Evolutionary conservation across 352 stramenopile genomes (phyloP).

Genomic region (Pythium brachiatum): DNA sequence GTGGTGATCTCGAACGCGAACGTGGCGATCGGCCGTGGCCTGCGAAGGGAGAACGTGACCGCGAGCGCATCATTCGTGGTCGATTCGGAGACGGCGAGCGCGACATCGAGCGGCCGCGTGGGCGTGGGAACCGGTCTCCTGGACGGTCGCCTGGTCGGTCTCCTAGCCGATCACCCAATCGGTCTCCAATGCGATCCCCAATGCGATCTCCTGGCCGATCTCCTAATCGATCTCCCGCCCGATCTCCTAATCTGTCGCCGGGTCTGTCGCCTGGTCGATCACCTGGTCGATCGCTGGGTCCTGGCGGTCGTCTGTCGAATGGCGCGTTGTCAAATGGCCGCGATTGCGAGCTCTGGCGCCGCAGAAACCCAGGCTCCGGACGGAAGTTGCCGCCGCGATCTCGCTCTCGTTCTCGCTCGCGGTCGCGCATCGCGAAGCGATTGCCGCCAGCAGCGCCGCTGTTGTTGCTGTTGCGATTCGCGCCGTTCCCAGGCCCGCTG

Average conservation of each 20-base stretch:
- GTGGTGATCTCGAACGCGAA: slow-evolving; percentile 47
- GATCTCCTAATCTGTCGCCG: no score
- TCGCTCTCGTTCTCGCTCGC: slow-evolving; percentile 15
- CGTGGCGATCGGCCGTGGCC: slow-evolving; percentile 23
- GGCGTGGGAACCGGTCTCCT: slow-evolving; percentile 31
- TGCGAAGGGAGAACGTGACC: slow-evolving; percentile 40
- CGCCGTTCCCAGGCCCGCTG: neutral
- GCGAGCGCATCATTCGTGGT: slow-evolving; percentile 27
- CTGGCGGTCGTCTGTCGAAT: slow-evolving; percentile 17
- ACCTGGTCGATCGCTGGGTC: neutral
- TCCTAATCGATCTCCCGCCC: neutral
- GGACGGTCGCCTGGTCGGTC: neutral
- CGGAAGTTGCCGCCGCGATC: slow-evolving; percentile 27
- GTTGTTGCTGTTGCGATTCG: neutral
- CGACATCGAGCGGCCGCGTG: slow-evolving; percentile 47
- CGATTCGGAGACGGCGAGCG: slow-evolving; percentile 37
- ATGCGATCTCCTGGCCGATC: slow-evolving; percentile 2
- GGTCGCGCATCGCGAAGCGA: slow-evolving; percentile 10
- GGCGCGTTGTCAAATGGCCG: slow-evolving; percentile 35
- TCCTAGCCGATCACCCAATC: neutral
- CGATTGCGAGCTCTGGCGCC: slow-evolving; percentile 29
- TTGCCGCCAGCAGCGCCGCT: neutral
- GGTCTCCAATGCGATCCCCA: neutral
- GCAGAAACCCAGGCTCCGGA: slow-evolving; percentile 27
- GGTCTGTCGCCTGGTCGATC: slow-evolving; percentile 2